Evolutionary conservation across 192 early-diverging fungal species (phyloP), one percentile per base, ranked within the genome.

Genomic region (Rhizoclosmatium globosum): DNA sequence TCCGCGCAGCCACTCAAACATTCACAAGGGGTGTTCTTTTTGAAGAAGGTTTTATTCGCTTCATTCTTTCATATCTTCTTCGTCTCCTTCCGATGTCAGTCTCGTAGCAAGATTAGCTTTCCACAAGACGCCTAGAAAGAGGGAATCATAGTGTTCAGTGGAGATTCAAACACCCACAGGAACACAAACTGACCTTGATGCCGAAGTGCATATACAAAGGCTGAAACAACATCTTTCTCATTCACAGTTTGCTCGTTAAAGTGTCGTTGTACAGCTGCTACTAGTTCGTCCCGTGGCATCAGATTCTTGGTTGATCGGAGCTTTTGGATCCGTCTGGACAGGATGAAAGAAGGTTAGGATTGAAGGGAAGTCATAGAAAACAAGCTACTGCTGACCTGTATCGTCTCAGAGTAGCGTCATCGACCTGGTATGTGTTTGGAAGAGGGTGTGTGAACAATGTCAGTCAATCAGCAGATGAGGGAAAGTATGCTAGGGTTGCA

Each of bases 141-240:
- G 43, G 43, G 43, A 21, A 42, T 4, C 4, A 67, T 7, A 13
- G 9, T 39, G 65, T 44, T 23, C 6, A 50, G 4, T 17, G 6
- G 4, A 62, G 60, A 4, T 42, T 11, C 58, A 59, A 1, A 21
- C 7, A 2, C 56, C 17, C 44, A 69, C 15, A 44, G 19, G 19
- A 2, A 48, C 23, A 48, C 13, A 71, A 42, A 61, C 81, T 31
- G 67, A 87, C 86, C 86, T 71, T 79, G 79, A 64, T 82, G 80
- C 53, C 79, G 67, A 17, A 87, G 48, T 6, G 70, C 64, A 65
- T 87, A 87, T 7, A 87, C 81, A 65, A 87, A 87, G 67, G 69
- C 80, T 2, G 83, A 64, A 4, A 87, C 66, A 43, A 71, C 77
- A 48, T 87, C 86, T 72, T 85, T 85, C 68, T 87, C 86, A 64